A percentile compares a stretch with the other conserved stretches of the same genome.
Conservation (phyloP, 1,139 yeast genomes). For the Tardiomyces depauwii region DNA sequence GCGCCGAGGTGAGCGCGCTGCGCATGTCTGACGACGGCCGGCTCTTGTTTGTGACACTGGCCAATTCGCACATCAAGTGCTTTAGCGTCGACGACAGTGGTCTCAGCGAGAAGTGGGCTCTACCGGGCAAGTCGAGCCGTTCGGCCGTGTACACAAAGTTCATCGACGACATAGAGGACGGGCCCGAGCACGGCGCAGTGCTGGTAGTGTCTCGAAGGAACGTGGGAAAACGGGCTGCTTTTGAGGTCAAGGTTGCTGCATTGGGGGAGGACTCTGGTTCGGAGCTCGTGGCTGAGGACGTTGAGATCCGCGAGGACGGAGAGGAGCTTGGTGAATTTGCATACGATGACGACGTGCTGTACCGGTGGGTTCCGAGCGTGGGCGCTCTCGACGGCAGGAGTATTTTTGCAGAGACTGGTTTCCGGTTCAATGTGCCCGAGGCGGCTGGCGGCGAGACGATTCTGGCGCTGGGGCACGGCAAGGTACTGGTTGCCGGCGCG, state of each 20-base stretch:
- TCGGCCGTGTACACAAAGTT: conserved; percentile 1
- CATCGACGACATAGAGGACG: conserved; percentile 3
- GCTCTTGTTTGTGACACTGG: conserved; percentile 2
- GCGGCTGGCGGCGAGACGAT: conserved; percentile 10
- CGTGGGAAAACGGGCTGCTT: conserved; percentile 1
- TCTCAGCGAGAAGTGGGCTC: conserved; percentile 3
- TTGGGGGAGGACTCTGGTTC: not conserved
- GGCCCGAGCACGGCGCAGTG: conserved; percentile 4
- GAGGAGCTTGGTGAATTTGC: conserved; percentile 8
- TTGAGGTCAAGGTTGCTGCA: conserved; percentile 1
- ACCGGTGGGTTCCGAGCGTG: conserved; percentile 7
- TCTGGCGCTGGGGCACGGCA: conserved; percentile 22
- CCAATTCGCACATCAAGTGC: not conserved
- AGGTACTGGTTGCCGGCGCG: conserved; percentile 29
- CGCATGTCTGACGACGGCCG: conserved; percentile 2
- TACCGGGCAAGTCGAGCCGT: not conserved
- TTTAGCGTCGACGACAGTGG: not conserved
- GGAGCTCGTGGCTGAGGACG: not conserved
- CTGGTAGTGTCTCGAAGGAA: conserved; percentile 1
- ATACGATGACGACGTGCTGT: conserved; percentile 13
- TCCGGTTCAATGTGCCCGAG: conserved; percentile 1
- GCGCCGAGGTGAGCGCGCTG: conserved; percentile 1
- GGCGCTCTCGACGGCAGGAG: conserved; percentile 3
- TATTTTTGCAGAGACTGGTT: conserved; percentile 3
- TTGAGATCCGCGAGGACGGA: conserved; percentile 4